Percentiles rank a stretch among this genome's conserved stretches.
Evolutionary conservation across 192 early-diverging fungal species (phyloP).

Genomic region (Backusella morwellensis): DNA sequence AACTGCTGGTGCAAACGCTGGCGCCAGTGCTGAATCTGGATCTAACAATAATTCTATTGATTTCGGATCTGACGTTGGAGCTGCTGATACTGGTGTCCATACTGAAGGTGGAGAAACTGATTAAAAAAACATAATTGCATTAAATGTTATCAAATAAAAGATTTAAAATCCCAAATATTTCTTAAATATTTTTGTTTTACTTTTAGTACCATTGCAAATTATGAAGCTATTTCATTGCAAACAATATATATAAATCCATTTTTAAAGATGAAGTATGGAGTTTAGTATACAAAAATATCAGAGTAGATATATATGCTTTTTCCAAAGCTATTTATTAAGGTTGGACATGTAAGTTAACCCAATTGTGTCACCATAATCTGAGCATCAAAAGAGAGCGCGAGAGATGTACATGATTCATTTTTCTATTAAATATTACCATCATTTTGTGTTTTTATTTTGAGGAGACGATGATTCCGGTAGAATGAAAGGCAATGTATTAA

Average conservation of each 20-base stretch:
- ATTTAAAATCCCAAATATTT: too few species aligned
- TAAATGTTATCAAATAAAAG: too few species aligned
- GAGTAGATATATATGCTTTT: not conserved
- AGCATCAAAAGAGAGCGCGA: not conserved
- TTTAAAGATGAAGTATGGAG: not conserved
- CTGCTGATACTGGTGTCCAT: too few species aligned
- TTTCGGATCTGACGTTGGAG: too few species aligned
- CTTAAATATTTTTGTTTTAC: too few species aligned
- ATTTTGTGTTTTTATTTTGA: not conserved
- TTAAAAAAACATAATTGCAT: too few species aligned
- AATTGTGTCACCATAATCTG: not conserved
- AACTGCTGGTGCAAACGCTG: too few species aligned
- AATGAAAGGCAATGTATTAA: not conserved
- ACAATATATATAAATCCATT: not conserved
- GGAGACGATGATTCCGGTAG: not conserved
- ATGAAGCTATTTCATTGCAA: too few species aligned
- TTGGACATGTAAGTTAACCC: not conserved
- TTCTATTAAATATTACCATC: not conserved
- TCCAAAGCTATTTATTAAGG: not conserved
- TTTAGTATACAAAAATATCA: not conserved
- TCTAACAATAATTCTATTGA: too few species aligned
- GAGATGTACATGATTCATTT: not conserved
- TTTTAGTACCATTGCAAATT: too few species aligned
- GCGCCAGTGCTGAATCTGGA: too few species aligned
- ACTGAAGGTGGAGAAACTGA: too few species aligned